Evolutionary conservation across 2,329 filamentous ascomycete genomes (phyloP).

Genomic region (Colletotrichum sp.): DNA sequence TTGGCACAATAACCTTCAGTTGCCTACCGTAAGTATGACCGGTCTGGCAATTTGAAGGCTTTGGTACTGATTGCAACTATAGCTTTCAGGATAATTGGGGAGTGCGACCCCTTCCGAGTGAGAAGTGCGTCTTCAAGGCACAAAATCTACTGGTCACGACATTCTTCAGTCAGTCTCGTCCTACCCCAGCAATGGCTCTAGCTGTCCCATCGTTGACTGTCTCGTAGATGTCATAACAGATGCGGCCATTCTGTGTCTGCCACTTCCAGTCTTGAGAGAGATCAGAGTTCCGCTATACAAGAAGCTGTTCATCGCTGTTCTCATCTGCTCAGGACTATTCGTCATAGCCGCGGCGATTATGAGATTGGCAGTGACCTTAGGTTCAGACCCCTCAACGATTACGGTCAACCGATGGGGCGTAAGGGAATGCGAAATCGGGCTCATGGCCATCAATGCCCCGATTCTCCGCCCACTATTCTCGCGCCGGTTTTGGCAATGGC

Average conservation of each 20-base stretch:
- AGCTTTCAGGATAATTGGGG: constrained; percentile 9
- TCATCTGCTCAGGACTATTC: constrained; percentile 4
- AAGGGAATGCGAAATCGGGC: constrained; percentile 6
- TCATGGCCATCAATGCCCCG: constrained; percentile 5
- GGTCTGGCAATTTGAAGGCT: background rate
- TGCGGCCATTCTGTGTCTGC: background rate
- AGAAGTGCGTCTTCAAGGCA: constrained; percentile 24
- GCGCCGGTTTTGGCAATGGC: constrained; percentile 10
- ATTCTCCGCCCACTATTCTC: background rate
- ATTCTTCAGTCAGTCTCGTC: constrained; percentile 11
- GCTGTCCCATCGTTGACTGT: background rate
- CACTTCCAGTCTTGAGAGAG: background rate
- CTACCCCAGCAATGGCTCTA: accelerated
- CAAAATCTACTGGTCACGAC: constrained; percentile 27
- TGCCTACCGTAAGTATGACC: background rate
- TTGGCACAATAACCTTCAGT: constrained; percentile 5
- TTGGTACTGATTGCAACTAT: background rate
- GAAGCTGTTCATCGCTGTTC: constrained; percentile 2
- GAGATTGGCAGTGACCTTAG: constrained; percentile 7
- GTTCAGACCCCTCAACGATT: constrained; percentile 1
- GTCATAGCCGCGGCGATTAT: constrained; percentile 10
- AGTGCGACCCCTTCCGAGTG: background rate
- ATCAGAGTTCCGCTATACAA: constrained; percentile 4
- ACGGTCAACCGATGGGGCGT: constrained; percentile 12
- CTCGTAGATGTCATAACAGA: background rate